Evolutionary conservation across 805 yeast species (phyloP).

Genomic region (Hanseniaspora hatyaiensis): DNA sequence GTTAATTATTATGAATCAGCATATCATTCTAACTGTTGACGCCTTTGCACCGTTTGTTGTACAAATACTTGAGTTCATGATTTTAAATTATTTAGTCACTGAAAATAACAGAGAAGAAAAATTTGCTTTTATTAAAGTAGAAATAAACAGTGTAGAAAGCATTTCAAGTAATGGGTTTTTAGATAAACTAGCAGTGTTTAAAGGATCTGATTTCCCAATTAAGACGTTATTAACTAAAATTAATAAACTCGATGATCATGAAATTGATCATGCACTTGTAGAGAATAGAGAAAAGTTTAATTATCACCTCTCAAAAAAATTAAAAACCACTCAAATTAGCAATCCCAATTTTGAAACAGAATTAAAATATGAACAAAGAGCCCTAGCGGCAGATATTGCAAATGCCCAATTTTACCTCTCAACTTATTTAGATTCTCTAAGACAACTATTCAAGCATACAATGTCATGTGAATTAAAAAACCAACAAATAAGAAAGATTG

Average conservation of each 20-base stretch:
- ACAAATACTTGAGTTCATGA: slow-evolving; percentile 2
- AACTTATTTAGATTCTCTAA: neutral
- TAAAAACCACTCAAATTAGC: too few species aligned
- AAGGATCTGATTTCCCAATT: slow-evolving; percentile 12
- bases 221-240: slow-evolving; percentile 19
- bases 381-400: neutral
- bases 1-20: slow-evolving; percentile 4
- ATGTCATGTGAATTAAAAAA: slow-evolving; percentile 25
- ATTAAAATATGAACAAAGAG: neutral
- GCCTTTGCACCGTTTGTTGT: neutral
- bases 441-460: neutral
- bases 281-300: neutral
- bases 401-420: neutral
- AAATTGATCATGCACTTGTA: neutral
- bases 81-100: neutral
- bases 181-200: neutral
- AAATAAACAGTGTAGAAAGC: neutral
- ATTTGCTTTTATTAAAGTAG: slow-evolving; percentile 6
- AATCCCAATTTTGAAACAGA: neutral
- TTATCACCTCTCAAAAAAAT: too few species aligned
- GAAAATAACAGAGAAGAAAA: slow-evolving; percentile 6
- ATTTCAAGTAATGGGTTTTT: neutral
- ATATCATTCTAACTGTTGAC: neutral
- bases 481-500: slow-evolving; percentile 21
- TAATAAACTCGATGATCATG: neutral